Evolutionary conservation across 1,284 basidiomycete species (phyloP).

Genomic region (Apiotrichum brassicae): DNA sequence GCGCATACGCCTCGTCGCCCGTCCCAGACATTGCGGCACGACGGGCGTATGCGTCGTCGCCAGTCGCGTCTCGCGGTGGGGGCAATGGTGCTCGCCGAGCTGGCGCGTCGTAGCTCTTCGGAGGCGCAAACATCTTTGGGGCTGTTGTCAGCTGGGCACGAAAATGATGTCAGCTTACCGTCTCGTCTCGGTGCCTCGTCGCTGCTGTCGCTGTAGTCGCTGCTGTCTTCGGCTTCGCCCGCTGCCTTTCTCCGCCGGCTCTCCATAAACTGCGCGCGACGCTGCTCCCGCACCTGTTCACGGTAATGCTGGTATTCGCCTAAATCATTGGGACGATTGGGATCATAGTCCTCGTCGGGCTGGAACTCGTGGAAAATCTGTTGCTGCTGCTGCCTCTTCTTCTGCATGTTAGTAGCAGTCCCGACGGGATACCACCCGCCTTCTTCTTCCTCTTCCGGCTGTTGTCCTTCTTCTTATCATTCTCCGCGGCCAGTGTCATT

Average conservation of each 20-base stretch:
- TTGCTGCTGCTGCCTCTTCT: slow-evolving; percentile 9
- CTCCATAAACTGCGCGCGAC: slow-evolving; percentile 10
- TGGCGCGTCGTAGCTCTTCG: slow-evolving; percentile 26
- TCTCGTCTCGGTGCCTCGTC: slow-evolving; percentile 42
- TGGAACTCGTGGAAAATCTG: slow-evolving; percentile 35
- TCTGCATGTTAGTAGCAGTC: neutral
- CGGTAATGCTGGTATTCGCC: slow-evolving; percentile 44
- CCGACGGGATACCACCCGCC: slow-evolving; percentile 1
- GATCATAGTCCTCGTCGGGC: slow-evolving; percentile 45
- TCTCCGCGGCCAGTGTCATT: slow-evolving; percentile 34
- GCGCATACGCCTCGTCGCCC: slow-evolving; percentile 40
- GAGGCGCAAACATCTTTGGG: slow-evolving; percentile 43
- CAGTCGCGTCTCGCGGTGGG: too few relatives aligned
- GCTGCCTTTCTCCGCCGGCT: slow-evolving; percentile 19
- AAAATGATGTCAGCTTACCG: slow-evolving; percentile 23
- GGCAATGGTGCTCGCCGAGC: neutral
- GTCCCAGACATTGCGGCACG: slow-evolving; percentile 22
- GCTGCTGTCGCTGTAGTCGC: slow-evolving; percentile 40
- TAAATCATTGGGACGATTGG: slow-evolving; percentile 44
- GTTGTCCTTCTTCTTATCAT: slow-evolving; percentile 18
- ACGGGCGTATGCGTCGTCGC: slow-evolving; percentile 27
- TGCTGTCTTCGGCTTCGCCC: slow-evolving; percentile 33
- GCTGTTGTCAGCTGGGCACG: slow-evolving; percentile 20
- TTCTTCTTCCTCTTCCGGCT: slow-evolving; percentile 37
- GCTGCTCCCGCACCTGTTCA: slow-evolving; percentile 33